Conservation (phyloP, 2,329 filamentous ascomycete genomes). For the Pseudogymnoascus destructans region DNA sequence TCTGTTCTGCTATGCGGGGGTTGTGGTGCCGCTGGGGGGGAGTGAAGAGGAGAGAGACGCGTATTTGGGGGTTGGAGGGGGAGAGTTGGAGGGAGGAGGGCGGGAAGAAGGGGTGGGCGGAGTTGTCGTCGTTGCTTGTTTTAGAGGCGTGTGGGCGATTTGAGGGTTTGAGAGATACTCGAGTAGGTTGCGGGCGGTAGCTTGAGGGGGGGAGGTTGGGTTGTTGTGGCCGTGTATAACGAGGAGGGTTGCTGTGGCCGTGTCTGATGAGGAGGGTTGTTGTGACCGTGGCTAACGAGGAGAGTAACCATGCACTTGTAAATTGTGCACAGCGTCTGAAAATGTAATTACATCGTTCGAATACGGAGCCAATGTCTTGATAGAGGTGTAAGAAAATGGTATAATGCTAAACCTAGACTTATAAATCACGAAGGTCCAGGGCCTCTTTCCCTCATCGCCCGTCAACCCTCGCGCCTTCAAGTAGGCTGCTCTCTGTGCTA, state of each 20-base stretch:
- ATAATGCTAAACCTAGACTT: background rate
- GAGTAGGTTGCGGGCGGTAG: background rate
- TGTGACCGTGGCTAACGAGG: background rate
- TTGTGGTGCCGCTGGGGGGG: conserved; percentile 14
- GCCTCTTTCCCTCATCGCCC: background rate
- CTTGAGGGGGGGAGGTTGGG: background rate
- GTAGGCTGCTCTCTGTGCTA: conserved; percentile 11
- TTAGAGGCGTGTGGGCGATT: background rate
- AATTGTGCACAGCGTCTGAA: background rate
- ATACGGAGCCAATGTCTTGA: background rate
- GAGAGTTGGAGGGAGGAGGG: conserved; percentile 8
- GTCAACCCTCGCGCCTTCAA: conserved; percentile 13
- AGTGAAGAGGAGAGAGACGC: conserved; percentile 13
- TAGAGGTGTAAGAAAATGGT: background rate
- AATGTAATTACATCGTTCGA: background rate
- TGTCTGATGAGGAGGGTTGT: background rate
- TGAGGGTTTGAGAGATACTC: background rate
- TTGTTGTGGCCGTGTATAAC: background rate
- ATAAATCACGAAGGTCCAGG: background rate
- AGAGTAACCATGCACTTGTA: background rate
- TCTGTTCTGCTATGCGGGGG: conserved; percentile 24
- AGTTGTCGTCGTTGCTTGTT: conserved; percentile 1
- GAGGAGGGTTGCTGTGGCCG: background rate
- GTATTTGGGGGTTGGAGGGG: conserved; percentile 15
- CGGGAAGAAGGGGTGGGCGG: conserved; percentile 6